phyloP scores from a whole-genome alignment of 192 early-diverging fungal genomes.

The Bifiguratus adelaidae region DNA sequence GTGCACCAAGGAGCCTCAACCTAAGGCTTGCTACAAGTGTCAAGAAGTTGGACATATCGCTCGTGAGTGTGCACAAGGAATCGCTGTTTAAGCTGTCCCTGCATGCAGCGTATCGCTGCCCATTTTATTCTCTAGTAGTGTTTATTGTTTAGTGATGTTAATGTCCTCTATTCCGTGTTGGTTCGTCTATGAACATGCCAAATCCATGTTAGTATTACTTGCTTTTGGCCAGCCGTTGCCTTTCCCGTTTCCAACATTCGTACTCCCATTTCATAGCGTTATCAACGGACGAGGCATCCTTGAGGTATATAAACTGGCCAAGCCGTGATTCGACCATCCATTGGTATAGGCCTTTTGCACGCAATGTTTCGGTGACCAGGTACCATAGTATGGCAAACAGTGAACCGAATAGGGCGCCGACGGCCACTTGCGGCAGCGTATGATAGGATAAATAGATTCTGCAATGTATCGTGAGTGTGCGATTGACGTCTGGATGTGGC shows the following conservation, averaged over 20 bases:
- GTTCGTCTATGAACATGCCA: too few relatives aligned
- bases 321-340: constrained; percentile 24
- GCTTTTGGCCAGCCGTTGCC: too few relatives aligned
- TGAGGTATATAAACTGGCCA: constrained; percentile 27
- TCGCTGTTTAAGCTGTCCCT: too few relatives aligned
- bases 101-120: too few relatives aligned
- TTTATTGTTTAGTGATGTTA: too few relatives aligned
- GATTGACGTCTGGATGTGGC: not conserved
- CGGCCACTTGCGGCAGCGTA: constrained; percentile 56
- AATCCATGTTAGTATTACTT: too few relatives aligned
- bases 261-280: constrained; percentile 42
- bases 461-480: not conserved
- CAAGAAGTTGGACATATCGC: constrained; percentile 30
- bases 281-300: constrained; percentile 28
- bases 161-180: too few relatives aligned
- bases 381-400: constrained; percentile 50
- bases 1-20: constrained; percentile 5
- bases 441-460: constrained; percentile 71
- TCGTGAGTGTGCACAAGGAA: constrained; percentile 5
- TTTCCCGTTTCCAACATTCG: constrained; percentile 24
- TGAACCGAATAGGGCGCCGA: constrained; percentile 45
- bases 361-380: constrained; percentile 20
- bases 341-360: constrained; percentile 24
- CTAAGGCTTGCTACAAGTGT: constrained; percentile 39
- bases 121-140: too few relatives aligned